phyloP scores from a whole-genome alignment of 1,284 basidiomycete species.

The Cerioporus squamosus region DNA sequence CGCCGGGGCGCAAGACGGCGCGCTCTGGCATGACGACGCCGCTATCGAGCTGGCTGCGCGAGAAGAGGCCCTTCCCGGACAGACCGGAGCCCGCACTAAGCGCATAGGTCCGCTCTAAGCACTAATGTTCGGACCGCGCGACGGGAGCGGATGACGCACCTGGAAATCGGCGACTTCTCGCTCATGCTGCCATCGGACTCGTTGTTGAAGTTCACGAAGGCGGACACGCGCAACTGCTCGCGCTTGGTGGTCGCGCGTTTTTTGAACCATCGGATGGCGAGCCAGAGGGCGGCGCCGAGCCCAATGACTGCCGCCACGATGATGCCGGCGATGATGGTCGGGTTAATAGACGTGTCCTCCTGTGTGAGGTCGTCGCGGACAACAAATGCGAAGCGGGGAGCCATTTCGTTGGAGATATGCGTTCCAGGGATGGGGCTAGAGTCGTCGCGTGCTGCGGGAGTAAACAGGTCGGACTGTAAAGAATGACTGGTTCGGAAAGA shows the following conservation, averaged over 20 bases:
- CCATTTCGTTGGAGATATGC: slow-evolving; percentile 11
- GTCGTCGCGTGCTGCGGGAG: not conserved
- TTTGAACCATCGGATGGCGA: slow-evolving; percentile 43
- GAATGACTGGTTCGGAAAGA: slow-evolving; percentile 16
- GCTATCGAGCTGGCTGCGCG: slow-evolving; percentile 45
- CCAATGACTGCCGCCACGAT: slow-evolving; percentile 46
- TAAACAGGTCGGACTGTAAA: slow-evolving; percentile 3
- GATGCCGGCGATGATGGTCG: slow-evolving; percentile 52
- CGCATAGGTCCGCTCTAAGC: not conserved
- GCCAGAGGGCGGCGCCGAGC: slow-evolving; percentile 44
- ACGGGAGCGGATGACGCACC: slow-evolving; percentile 19
- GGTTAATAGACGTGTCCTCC: slow-evolving; percentile 24
- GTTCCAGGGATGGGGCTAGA: not conserved
- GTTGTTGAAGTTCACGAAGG: slow-evolving; percentile 52
- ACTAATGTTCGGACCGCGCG: not conserved
- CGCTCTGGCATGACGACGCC: slow-evolving; percentile 58
- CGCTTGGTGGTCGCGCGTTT: slow-evolving; percentile 43
- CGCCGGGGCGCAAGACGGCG: slow-evolving; percentile 42
- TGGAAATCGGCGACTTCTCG: slow-evolving; percentile 20
- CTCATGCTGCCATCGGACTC: slow-evolving; percentile 43
- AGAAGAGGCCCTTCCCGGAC: slow-evolving; percentile 38
- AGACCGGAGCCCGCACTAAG: slow-evolving; percentile 14
- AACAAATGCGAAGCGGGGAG: slow-evolving; percentile 9
- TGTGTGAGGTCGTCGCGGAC: slow-evolving; percentile 7
- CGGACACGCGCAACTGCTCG: slow-evolving; percentile 41